A percentile compares a stretch with the other conserved stretches of the same genome.
Evolutionary conservation across 169 alveolate species (phyloP).

Genomic region (Plasmodium vivax): DNA sequence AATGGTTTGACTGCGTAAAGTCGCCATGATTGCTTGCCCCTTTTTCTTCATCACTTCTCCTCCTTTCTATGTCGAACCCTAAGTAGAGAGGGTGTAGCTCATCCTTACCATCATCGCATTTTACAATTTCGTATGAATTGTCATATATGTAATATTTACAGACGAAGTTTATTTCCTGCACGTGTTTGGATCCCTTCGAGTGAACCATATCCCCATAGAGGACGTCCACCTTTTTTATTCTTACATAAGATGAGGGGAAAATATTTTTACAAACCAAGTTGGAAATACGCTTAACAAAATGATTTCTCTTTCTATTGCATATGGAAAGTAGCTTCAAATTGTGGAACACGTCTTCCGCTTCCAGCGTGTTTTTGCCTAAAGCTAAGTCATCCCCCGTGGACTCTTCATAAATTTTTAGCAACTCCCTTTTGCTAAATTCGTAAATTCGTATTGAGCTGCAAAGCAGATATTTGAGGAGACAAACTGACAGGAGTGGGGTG

Average conservation of each 20-base stretch:
- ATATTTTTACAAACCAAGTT: conserved; percentile 29
- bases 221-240: conserved; percentile 11
- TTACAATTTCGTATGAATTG: conserved; percentile 34
- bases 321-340: conserved; percentile 13
- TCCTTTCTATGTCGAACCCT: conserved; percentile 32
- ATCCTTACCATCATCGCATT: conserved; percentile 5
- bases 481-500: not conserved
- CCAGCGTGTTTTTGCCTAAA: not conserved
- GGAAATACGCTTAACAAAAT: not conserved
- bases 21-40: not conserved
- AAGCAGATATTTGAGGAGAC: not conserved
- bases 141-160: conserved; percentile 41
- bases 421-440: conserved; percentile 16
- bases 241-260: not conserved
- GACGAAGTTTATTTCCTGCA: conserved; percentile 20
- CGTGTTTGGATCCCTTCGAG: conserved; percentile 5
- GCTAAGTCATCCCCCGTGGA: not conserved
- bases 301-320: conserved; percentile 6
- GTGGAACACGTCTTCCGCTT: conserved; percentile 1
- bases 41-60: not conserved
- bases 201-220: conserved; percentile 31
- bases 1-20: conserved; percentile 16
- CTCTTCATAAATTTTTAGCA: conserved; percentile 19
- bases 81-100: not conserved
- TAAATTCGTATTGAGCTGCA: conserved; percentile 3